Evolutionary conservation across 371 early-diverging fungal species (phyloP).

Genomic region (Parasitella parasitica): DNA sequence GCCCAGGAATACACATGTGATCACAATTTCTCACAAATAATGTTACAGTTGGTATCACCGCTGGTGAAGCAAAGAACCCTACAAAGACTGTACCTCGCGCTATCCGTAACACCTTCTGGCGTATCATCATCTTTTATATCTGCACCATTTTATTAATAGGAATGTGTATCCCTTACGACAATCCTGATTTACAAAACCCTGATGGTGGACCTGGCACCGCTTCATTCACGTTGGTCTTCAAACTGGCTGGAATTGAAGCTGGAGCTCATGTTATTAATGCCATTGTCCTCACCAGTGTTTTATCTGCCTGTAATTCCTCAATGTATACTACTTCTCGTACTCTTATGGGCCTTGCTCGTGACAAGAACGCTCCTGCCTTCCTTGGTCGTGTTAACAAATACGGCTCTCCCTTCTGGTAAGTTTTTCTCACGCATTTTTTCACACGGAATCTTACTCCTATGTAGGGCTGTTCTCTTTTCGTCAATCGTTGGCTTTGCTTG

Average conservation of each 20-base stretch:
- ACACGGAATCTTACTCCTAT: background rate
- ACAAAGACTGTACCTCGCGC: slow-evolving; percentile 71
- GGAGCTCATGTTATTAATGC: slow-evolving; percentile 74
- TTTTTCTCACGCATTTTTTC: background rate
- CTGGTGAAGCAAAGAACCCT: slow-evolving; percentile 73
- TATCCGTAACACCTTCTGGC: slow-evolving; percentile 73
- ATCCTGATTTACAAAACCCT: slow-evolving; percentile 46
- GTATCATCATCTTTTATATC: slow-evolving; percentile 72
- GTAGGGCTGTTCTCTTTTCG: slow-evolving; percentile 51
- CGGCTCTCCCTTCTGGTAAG: slow-evolving; percentile 57
- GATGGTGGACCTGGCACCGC: slow-evolving; percentile 54
- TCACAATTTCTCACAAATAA: background rate
- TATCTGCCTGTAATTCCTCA: slow-evolving; percentile 74
- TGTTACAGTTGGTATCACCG: slow-evolving; percentile 66
- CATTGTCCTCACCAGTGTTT: slow-evolving; percentile 61
- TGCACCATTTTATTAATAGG: slow-evolving; percentile 69
- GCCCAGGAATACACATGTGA: background rate
- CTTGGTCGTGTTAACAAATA: slow-evolving; percentile 48
- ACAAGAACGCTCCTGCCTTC: slow-evolving; percentile 64
- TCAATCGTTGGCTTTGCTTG: slow-evolving; percentile 56
- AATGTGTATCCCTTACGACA: slow-evolving; percentile 60
- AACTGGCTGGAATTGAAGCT: slow-evolving; percentile 60
- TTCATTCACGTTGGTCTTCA: slow-evolving; percentile 69
- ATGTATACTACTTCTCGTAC: slow-evolving; percentile 70
- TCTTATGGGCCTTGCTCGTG: slow-evolving; percentile 61